A percentile compares a stretch with the other conserved stretches of the same genome.
Conservation (phyloP, 208 protist species). For the Crithidia expoeki region DNA sequence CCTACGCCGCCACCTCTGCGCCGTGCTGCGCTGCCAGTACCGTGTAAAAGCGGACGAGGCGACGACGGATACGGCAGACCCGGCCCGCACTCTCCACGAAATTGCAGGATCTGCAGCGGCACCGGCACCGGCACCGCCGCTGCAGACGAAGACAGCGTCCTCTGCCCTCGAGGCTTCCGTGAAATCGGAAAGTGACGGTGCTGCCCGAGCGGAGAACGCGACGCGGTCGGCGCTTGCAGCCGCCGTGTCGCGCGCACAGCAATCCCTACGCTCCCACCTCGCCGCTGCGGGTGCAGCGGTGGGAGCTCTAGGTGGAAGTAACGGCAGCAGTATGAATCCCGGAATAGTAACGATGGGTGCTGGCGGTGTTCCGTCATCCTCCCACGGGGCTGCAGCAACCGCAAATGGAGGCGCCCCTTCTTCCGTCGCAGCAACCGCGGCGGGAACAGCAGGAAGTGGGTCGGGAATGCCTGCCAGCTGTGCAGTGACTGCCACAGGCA, state of each 20-base stretch:
- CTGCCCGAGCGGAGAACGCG: neutral
- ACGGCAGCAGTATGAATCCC: neutral
- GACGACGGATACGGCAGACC: neutral
- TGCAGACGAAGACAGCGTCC: neutral
- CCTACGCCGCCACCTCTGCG: conserved; percentile 29
- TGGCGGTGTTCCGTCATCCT: no score
- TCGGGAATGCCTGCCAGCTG: no score
- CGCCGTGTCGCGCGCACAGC: conserved; percentile 30
- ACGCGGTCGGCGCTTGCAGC: conserved; percentile 24
- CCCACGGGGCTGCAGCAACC: no score
- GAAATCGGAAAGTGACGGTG: neutral
- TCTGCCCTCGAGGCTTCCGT: neutral
- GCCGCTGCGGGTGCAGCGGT: conserved; percentile 1
- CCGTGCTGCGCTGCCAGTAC: conserved; percentile 27
- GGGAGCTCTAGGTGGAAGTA: neutral
- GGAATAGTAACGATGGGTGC: neutral
- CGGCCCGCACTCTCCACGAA: neutral
- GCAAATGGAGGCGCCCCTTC: neutral
- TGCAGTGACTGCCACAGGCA: no score
- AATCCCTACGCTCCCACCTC: conserved; percentile 27
- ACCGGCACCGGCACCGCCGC: neutral
- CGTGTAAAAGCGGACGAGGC: conserved; percentile 9
- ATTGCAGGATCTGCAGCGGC: neutral
- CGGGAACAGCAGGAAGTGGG: neutral
- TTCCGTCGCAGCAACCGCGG: neutral